phyloP scores from a whole-genome alignment of 106 monocot species.

The Acanthochlamys bracteata region DNA sequence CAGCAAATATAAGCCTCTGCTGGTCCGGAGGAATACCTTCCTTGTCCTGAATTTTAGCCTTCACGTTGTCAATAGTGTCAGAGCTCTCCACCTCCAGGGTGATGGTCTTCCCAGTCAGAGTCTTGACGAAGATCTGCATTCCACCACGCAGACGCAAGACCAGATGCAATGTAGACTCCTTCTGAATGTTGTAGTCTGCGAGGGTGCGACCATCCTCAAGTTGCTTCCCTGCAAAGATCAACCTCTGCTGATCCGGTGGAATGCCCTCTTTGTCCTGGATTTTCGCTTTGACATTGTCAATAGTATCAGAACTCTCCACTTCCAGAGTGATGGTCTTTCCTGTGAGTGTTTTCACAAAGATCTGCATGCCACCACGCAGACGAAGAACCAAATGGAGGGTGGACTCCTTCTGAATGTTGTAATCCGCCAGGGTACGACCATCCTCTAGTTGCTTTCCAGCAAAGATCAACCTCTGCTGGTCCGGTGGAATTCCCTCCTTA shows the following conservation, averaged over 20 bases:
- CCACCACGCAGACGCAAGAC: background rate
- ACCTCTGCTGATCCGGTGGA: background rate
- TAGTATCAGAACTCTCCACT: background rate
- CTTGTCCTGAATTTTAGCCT: background rate
- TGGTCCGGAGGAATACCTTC: slow-evolving; percentile 1
- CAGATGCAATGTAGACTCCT: background rate
- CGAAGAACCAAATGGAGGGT: background rate
- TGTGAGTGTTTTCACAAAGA: background rate
- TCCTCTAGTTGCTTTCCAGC: background rate
- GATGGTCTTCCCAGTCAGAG: background rate
- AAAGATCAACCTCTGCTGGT: background rate
- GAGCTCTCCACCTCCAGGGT: background rate
- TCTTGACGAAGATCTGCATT: background rate
- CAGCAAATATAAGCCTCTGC: background rate
- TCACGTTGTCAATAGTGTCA: background rate
- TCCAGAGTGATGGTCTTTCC: background rate
- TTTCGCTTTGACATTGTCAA: background rate
- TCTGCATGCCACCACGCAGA: background rate
- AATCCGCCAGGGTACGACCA: background rate
- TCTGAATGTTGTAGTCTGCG: background rate
- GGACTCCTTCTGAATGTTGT: background rate
- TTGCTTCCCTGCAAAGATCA: background rate
- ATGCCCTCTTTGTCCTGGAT: background rate
- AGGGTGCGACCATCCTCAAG: background rate
- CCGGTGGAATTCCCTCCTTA: background rate